Percentiles rank a stretch among this genome's conserved stretches.
Conservation (phyloP, 306 rosid species). For the Rosa rugosa region DNA sequence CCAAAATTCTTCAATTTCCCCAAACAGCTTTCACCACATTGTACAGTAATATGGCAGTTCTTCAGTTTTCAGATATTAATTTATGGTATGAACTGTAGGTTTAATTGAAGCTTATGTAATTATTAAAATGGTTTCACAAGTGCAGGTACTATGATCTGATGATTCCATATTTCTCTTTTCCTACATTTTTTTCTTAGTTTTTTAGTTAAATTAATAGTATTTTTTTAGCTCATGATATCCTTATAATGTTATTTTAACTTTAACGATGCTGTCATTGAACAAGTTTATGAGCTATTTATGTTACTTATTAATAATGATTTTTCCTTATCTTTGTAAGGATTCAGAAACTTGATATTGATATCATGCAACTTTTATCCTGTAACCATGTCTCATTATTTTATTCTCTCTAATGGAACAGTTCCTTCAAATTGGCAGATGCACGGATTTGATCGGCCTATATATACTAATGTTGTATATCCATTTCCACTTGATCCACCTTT, state of each 20-base stretch:
- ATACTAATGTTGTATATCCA: conserved; percentile 73
- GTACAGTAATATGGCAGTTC: neutral
- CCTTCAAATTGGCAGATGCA: conserved; percentile 99
- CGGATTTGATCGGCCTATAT: conserved; percentile 89
- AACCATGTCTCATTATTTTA: conserved; percentile 27
- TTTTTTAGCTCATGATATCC: neutral
- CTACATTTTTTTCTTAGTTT: too few relatives aligned
- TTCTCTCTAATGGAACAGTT: conserved; percentile 59
- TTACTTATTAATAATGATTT: neutral
- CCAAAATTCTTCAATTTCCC: neutral
- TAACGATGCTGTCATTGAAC: neutral
- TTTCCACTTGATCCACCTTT: conserved; percentile 84
- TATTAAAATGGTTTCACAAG: neutral
- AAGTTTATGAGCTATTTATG: neutral
- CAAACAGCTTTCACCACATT: neutral
- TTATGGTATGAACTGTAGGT: neutral
- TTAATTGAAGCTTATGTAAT: neutral
- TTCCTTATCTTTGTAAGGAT: neutral
- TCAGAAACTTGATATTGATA: neutral
- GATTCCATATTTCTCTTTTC: neutral
- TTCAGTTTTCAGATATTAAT: neutral
- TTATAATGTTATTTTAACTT: neutral
- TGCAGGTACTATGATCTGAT: neutral
- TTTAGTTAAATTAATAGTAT: neutral
- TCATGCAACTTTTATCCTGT: conserved; percentile 14